Evolutionary conservation across 75 land plant species (phyloP).

Genomic region (Pseudotsuga menziesii): DNA sequence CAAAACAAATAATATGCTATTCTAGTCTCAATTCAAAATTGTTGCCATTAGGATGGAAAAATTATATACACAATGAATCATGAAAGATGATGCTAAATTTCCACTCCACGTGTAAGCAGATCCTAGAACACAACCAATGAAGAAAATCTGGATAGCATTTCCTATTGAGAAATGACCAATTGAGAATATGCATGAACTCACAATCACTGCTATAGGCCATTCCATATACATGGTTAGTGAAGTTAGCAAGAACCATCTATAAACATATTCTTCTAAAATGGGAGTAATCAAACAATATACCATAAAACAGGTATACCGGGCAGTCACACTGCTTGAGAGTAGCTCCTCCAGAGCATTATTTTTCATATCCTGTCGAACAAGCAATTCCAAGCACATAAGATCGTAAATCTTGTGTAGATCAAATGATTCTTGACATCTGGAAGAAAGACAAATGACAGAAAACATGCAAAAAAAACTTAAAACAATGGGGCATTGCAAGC

Average conservation of each 20-base stretch:
- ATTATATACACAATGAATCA: slow-evolving; percentile 24
- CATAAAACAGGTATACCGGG: slow-evolving; percentile 8
- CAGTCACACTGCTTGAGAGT: slow-evolving; percentile 3
- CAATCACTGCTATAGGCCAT: slow-evolving; percentile 19
- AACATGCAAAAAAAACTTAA: neutral
- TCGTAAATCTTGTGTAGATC: neutral
- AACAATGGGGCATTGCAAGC: neutral
- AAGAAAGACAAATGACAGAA: neutral
- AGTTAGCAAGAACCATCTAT: slow-evolving; percentile 19
- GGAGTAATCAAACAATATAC: slow-evolving; percentile 22
- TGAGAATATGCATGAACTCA: slow-evolving; percentile 17
- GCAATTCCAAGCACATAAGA: neutral
- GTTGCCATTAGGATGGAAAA: slow-evolving; percentile 14
- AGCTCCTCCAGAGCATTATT: neutral
- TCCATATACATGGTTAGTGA: slow-evolving; percentile 11
- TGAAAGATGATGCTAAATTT: slow-evolving; percentile 17
- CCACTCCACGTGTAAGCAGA: slow-evolving; percentile 19
- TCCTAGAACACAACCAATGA: slow-evolving; percentile 23
- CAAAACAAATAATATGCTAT: neutral
- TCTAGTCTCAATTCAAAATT: neutral
- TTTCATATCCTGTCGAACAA: neutral
- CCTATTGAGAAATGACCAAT: slow-evolving; percentile 13
- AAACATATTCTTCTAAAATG: slow-evolving; percentile 22
- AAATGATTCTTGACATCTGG: neutral
- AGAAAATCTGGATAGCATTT: slow-evolving; percentile 4